Evolutionary conservation across 2,329 filamentous ascomycete genomes (phyloP).

Genomic region (Colletotrichum aenigma): DNA sequence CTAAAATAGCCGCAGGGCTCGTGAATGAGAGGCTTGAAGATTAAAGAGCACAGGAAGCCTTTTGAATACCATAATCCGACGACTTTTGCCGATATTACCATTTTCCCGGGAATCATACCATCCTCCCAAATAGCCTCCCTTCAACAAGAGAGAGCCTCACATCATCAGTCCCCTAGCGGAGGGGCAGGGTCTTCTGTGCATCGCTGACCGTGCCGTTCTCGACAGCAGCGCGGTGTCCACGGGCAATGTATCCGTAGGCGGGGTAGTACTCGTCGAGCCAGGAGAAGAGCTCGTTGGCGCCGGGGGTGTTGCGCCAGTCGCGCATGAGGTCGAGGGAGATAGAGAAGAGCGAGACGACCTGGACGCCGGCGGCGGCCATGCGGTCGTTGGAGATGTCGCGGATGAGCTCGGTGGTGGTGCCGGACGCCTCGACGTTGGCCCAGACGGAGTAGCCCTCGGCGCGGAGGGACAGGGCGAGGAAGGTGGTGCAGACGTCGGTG

Average conservation of each 20-base stretch:
- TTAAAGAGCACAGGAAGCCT: background rate
- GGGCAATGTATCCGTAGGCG: constrained; percentile 66
- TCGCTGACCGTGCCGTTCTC: constrained; percentile 62
- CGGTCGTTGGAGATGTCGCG: constrained; percentile 69
- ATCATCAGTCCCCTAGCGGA: too few relatives aligned
- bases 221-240: constrained; percentile 65
- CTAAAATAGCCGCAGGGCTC: background rate
- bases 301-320: constrained; percentile 66
- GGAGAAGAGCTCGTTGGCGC: constrained; percentile 61
- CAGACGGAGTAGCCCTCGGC: constrained; percentile 75
- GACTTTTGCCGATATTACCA: background rate
- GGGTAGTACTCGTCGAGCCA: constrained; percentile 70
- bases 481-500: constrained; percentile 78
- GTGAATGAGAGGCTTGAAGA: constrained; percentile 10
- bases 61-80: background rate
- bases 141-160: background rate
- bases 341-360: constrained; percentile 64
- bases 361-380: constrained; percentile 71
- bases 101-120: background rate
- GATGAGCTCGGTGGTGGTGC: constrained; percentile 66
- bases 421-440: constrained; percentile 74
- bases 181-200: constrained; percentile 51
- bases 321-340: constrained; percentile 74
- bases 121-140: background rate
- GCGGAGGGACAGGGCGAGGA: constrained; percentile 74